Base-by-base conservation (phyloP, 805 yeast genomes). In the Wickerhamomyces subpelliculosus region DNA sequence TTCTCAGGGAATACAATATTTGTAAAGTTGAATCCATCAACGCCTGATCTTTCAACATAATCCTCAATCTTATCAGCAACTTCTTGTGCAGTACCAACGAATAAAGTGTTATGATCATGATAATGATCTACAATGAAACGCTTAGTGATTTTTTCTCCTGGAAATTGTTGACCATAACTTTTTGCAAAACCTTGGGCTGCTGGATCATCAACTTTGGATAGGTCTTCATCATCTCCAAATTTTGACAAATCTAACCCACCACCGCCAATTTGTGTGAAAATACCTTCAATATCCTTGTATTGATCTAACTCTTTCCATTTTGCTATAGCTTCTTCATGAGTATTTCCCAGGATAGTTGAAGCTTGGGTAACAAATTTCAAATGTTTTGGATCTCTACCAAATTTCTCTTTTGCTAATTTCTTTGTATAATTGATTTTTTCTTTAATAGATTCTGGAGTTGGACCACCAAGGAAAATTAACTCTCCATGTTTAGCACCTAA, bases 401-500 rank as follows among this genome's bases (percentile, higher is more conserved):
- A 57, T 33, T 50, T 57, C 24, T 50, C 58, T 21, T 44, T 42
- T 2, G 69, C 69, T 5, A 57, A 37, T 19, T 47, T 40, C 31
- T 57, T 61, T 32, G 63, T 51, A n/a, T 55, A 58, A 16, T 46
- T 47, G 20, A 62, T 55, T 29, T 60, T 49, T 11, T 41, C 45
- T 4, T 47, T 54, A 29, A 61, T 47, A n/a, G 36, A 42, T 27
- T 54, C 57, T 3, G 69, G 63, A 6, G 64, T 52, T 35, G 56
- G 51, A n/a, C 58, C 57, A 9, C 59, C 50, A 13, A 65, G 48
- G 40, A 65, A 66, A 12, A 65, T 60, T 12, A 54, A 58, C 41
- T 66, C 71, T 2, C 69, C 70, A 45, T 64, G 59, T 37, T 58
- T 57, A 13, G 71, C 69, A 5, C 68, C 71, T 44, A 61, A 59